Percentiles rank a stretch among this genome's conserved stretches.
Evolutionary conservation across 352 stramenopile species (phyloP).

Genomic region (Phytophthora parvispora): DNA sequence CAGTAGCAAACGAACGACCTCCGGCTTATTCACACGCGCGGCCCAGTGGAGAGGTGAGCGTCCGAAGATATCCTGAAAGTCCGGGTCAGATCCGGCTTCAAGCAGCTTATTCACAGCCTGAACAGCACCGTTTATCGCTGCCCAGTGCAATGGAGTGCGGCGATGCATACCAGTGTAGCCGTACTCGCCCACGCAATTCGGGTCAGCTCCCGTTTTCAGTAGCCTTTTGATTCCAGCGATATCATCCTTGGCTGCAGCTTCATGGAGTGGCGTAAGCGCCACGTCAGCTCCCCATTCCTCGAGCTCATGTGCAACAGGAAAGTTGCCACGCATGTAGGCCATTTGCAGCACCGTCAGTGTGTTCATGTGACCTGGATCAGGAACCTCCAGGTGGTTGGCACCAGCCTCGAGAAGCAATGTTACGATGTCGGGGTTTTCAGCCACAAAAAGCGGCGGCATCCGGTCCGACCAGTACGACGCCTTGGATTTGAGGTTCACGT

Average conservation of each 20-base stretch:
- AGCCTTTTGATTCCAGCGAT: slow-evolving; percentile 47
- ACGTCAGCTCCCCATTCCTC: slow-evolving; percentile 82
- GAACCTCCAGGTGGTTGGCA: slow-evolving; percentile 77
- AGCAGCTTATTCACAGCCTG: slow-evolving; percentile 59
- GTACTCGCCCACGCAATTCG: slow-evolving; percentile 76
- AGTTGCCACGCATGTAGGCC: slow-evolving; percentile 75
- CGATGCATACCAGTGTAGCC: slow-evolving; percentile 75
- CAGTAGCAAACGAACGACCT: slow-evolving; percentile 62
- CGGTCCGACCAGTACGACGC: slow-evolving; percentile 76
- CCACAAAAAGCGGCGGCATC: slow-evolving; percentile 74
- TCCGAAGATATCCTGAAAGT: slow-evolving; percentile 75
- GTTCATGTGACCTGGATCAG: slow-evolving; percentile 74
- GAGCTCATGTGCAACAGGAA: slow-evolving; percentile 67
- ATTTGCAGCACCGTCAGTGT: slow-evolving; percentile 76
- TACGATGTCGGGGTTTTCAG: slow-evolving; percentile 77
- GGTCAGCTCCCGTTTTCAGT: slow-evolving; percentile 58
- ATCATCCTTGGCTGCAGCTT: slow-evolving; percentile 62
- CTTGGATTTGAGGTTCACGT: slow-evolving; percentile 71
- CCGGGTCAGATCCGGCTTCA: slow-evolving; percentile 63
- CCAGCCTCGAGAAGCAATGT: slow-evolving; percentile 63
- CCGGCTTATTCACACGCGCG: slow-evolving; percentile 61
- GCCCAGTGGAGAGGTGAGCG: slow-evolving; percentile 80
- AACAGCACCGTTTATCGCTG: slow-evolving; percentile 60
- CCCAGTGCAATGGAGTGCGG: slow-evolving; percentile 81
- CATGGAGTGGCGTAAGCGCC: slow-evolving; percentile 75